Evolutionary conservation across 2,329 filamentous ascomycete genomes (phyloP).

Genomic region (Sporothrix phasma): DNA sequence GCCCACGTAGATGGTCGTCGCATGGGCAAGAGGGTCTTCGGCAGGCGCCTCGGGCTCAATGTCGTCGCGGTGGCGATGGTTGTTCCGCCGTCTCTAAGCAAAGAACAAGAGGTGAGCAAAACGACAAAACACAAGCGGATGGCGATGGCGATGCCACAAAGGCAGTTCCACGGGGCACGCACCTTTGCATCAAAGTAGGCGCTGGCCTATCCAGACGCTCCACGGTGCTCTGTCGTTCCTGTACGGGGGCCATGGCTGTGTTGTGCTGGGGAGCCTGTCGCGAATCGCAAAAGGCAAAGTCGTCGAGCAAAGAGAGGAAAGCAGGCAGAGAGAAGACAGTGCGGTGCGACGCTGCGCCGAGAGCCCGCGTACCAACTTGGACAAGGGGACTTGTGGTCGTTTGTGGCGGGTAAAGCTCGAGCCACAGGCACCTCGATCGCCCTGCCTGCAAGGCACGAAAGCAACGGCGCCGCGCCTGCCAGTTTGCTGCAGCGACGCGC

Average conservation of each 20-base stretch:
- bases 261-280: constrained; percentile 3
- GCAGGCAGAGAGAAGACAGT: neutral
- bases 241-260: constrained; percentile 12
- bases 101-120: constrained; percentile 16
- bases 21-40: constrained; percentile 73
- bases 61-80: constrained; percentile 46
- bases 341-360: neutral
- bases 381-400: neutral
- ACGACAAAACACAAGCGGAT: neutral
- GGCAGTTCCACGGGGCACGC: too few relatives aligned
- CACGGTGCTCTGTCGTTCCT: constrained; percentile 55
- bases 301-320: neutral
- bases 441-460: neutral
- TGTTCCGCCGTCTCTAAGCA: constrained; percentile 50
- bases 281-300: neutral
- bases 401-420: constrained; percentile 15
- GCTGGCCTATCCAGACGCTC: constrained; percentile 90
- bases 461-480: neutral
- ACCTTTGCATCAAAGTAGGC: constrained; percentile 86
- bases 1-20: constrained; percentile 93
- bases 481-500: constrained; percentile 11
- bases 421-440: constrained; percentile 8
- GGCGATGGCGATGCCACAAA: neutral
- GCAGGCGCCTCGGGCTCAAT: constrained; percentile 50
- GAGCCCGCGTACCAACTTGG: neutral